Percentiles rank a stretch among this genome's conserved stretches.
Evolutionary conservation across 129 eudicot genomes (phyloP).

Genomic region (Flaveria linearis): DNA sequence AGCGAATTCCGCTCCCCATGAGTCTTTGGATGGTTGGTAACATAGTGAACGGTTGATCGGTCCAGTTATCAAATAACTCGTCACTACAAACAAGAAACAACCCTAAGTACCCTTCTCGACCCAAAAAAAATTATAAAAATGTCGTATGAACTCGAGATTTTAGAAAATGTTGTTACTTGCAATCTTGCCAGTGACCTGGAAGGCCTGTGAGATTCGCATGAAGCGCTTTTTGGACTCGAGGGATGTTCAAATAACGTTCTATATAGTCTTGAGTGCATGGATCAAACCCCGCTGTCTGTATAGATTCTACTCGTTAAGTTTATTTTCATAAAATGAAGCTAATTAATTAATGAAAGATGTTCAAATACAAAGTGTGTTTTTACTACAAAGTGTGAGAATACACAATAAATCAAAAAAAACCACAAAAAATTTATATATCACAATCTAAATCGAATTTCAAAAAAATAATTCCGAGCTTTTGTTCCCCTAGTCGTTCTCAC

Average conservation of each 20-base stretch:
- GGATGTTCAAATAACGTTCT: conserved; percentile 49
- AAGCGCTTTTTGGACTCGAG: conserved; percentile 57
- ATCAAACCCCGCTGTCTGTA: conserved; percentile 48
- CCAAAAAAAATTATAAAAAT: background rate
- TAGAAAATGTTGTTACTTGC: conserved; percentile 47
- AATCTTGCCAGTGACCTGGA: conserved; percentile 49
- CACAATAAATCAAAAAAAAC: too few relatives aligned
- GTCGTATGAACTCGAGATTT: background rate
- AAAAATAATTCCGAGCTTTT: too few relatives aligned
- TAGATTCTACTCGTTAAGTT: too few relatives aligned
- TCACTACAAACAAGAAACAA: conserved; percentile 20
- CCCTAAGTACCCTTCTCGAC: background rate
- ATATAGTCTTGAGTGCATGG: conserved; percentile 56
- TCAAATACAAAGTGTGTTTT: too few relatives aligned
- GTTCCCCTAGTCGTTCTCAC: too few relatives aligned
- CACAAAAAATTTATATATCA: too few relatives aligned
- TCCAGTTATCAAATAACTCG: conserved; percentile 26
- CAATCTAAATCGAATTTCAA: too few relatives aligned
- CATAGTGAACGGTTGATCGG: conserved; percentile 50
- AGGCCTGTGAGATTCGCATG: conserved; percentile 57
- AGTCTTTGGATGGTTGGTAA: conserved; percentile 52
- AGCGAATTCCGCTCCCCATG: conserved; percentile 55
- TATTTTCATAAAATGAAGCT: background rate
- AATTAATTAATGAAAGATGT: background rate
- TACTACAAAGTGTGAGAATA: too few relatives aligned